A percentile compares a stretch with the other conserved stretches of the same genome.
phyloP scores from a whole-genome alignment of 352 stramenopile species.

The Globisporangium cederbergense region DNA sequence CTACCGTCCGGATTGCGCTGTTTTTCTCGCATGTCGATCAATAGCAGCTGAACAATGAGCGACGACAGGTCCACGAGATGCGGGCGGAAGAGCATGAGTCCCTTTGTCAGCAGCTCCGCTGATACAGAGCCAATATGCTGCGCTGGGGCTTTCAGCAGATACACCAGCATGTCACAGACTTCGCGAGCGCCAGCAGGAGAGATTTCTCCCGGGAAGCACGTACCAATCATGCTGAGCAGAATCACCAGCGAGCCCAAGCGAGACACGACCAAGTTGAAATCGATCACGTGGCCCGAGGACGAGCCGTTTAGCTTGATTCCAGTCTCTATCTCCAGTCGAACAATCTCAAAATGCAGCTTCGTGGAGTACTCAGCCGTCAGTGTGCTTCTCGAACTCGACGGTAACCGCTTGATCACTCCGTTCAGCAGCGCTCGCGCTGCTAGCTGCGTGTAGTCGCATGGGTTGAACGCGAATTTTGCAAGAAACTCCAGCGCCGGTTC shows the following conservation, averaged over 20 bases:
- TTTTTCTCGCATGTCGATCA: constrained; percentile 78
- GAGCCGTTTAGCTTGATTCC: constrained; percentile 37
- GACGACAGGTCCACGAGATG: constrained; percentile 80
- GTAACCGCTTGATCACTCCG: constrained; percentile 74
- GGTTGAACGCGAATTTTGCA: constrained; percentile 71
- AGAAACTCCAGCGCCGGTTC: constrained; percentile 74
- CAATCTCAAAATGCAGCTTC: constrained; percentile 78
- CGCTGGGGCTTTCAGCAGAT: constrained; percentile 47
- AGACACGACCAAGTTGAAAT: constrained; percentile 44
- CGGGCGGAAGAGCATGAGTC: constrained; percentile 78
- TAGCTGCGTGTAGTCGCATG: constrained; percentile 72
- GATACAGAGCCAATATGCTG: constrained; percentile 64
- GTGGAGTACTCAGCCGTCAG: constrained; percentile 73
- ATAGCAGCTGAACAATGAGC: constrained; percentile 62
- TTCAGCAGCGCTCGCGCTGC: constrained; percentile 66
- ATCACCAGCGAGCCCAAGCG: constrained; percentile 72
- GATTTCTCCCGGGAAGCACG: constrained; percentile 80
- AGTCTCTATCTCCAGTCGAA: constrained; percentile 63
- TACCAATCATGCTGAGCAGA: constrained; percentile 83
- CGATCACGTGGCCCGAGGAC: constrained; percentile 15
- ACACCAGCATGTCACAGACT: constrained; percentile 80
- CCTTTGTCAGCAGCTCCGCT: constrained; percentile 76
- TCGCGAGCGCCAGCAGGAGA: constrained; percentile 67
- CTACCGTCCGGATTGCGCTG: constrained; percentile 34
- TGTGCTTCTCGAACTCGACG: constrained; percentile 32